Base-by-base conservation (phyloP, 2,329 filamentous ascomycete species). In the Xylariaceae sp. region DNA sequence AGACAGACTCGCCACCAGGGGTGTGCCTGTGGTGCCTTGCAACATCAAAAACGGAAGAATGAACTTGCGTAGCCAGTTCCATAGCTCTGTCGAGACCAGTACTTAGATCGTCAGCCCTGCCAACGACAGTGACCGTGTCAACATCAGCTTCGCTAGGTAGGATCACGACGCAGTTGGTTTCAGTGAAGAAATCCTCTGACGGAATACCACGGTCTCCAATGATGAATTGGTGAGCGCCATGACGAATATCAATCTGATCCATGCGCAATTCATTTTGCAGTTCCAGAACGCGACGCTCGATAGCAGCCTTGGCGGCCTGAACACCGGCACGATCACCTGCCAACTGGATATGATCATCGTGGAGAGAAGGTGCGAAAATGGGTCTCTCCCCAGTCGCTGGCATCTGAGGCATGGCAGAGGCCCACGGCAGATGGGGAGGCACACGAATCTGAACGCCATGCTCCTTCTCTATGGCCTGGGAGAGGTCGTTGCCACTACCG, bases 151-250 rank as follows among this genome's bases (percentile, higher is more conserved):
- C 81, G 21, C 76, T 76, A 6, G 89, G 92, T 37, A 97, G 69
- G 46, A 97, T 79, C 48, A 97, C 85, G 35, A 86, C 81, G 67
- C 93, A 98, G 52, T 92, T 92, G 47, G 93, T 97, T 60, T 95
- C 82, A 37, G 83, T 78, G 54, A 96, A 82, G 73, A 98, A 96
- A 37, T 95, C 82, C 47, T 96, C 82, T 25, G 88, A 75, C 16
- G 88, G 83, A 50, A 87, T 79, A 50, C 88, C 90, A 50, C 84
- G 80, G 50, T 92, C 83, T 41, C 92, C 92, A 52, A 95, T 83
- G 61, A 98, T 93, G 73, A 96, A 97, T 65, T 95, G 91, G 65
- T 97, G 93, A 41, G 89, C 83, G 39, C 88, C 89, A 51, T 85
- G 85, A 65, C 92, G 86, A 56, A 97, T 88, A 5, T 85, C 80